Percentiles rank a stretch among this genome's conserved stretches.
Conservation (phyloP, 768 basidiomycete genomes). For the Pulveroboletus sp. region DNA sequence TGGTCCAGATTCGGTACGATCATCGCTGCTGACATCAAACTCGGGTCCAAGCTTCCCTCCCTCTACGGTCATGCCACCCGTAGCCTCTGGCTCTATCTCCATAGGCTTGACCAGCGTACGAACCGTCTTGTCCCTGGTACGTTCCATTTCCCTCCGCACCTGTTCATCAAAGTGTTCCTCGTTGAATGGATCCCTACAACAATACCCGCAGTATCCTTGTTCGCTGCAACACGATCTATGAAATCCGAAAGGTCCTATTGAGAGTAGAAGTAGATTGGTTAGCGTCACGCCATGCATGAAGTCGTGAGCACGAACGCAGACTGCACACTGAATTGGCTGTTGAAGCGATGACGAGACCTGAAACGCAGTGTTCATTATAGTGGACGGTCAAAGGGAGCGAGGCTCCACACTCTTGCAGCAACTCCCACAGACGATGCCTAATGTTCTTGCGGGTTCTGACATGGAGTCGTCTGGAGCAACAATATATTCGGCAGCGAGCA, state of each 20-base stretch:
- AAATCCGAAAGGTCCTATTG: constrained; percentile 7
- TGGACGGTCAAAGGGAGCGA: not conserved
- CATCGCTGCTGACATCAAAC: not conserved
- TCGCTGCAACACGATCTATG: constrained; percentile 9
- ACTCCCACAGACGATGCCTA: constrained; percentile 12
- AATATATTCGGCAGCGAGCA: not conserved
- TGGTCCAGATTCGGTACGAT: not conserved
- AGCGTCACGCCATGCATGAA: not conserved
- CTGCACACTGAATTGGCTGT: constrained; percentile 10
- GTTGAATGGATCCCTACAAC: constrained; percentile 15
- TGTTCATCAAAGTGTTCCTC: constrained; percentile 17
- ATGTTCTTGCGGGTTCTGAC: constrained; percentile 1
- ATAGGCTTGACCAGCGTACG: constrained; percentile 3
- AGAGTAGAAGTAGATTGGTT: not conserved
- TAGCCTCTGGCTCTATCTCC: constrained; percentile 8
- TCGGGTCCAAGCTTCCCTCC: not conserved
- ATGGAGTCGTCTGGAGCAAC: not conserved
- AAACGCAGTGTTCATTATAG: not conserved
- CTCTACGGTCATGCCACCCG: constrained; percentile 1
- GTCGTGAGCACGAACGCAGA: constrained; percentile 9
- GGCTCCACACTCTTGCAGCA: constrained; percentile 5
- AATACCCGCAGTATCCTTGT: constrained; percentile 18
- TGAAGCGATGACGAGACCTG: constrained; percentile 10
- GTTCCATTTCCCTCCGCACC: constrained; percentile 15
- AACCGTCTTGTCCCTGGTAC: constrained; percentile 14